Evolutionary conservation across 129 eudicot species (phyloP).

Genomic region (Centaurea solstitialis): DNA sequence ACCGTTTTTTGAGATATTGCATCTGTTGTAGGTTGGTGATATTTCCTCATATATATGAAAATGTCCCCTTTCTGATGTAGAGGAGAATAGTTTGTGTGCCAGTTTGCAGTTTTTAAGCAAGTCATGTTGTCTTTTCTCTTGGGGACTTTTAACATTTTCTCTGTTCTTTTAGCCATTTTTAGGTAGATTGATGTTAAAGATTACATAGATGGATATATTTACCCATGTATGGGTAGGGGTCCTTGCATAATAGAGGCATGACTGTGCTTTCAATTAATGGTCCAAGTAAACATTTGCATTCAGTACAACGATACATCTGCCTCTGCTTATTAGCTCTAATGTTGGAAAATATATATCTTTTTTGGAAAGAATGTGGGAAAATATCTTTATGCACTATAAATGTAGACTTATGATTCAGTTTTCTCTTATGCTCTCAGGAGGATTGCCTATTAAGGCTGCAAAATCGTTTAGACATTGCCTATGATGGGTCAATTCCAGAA

Average conservation of each 20-base stretch:
- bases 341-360: neutral
- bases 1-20: neutral
- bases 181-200: neutral
- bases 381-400: neutral
- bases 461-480: conserved; percentile 75
- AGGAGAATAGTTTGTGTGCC: neutral
- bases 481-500: conserved; percentile 77
- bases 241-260: neutral
- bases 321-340: neutral
- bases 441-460: conserved; percentile 81
- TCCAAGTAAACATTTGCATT: neutral
- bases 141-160: neutral
- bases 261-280: neutral
- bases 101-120: neutral
- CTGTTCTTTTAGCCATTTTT: neutral
- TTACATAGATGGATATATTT: neutral
- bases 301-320: neutral
- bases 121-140: neutral
- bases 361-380: neutral
- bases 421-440: conserved; percentile 55
- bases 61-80: neutral
- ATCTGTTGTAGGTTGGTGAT: neutral
- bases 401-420: conserved; percentile 17
- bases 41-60: neutral
- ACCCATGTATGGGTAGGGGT: neutral